Conservation (phyloP, 257 asterid species). For the Mentha longifolia region DNA sequence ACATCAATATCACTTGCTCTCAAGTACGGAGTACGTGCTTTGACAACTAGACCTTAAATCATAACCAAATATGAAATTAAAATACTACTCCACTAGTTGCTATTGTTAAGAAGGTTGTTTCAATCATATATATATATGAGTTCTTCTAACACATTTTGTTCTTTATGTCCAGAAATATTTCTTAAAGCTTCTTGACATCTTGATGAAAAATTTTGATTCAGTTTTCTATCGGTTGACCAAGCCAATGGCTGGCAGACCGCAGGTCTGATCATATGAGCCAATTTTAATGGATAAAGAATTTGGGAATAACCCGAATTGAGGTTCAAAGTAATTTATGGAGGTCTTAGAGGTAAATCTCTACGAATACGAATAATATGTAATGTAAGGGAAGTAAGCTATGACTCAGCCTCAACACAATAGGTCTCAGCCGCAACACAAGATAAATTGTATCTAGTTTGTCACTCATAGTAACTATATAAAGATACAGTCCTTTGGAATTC, state of each 20-base stretch:
- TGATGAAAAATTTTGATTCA: neutral
- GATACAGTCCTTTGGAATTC: neutral
- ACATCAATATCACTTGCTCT: no score
- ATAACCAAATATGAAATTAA: neutral
- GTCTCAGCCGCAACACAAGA: neutral
- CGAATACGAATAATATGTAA: no score
- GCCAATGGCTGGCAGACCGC: neutral
- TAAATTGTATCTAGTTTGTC: neutral
- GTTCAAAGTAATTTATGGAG: neutral
- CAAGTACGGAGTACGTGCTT: no score
- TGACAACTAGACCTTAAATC: no score
- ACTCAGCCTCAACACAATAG: neutral
- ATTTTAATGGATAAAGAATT: neutral
- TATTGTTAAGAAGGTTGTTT: neutral
- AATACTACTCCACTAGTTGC: neutral
- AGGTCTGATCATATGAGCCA: slow-evolving; percentile 11
- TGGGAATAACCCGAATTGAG: neutral
- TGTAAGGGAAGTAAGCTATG: neutral
- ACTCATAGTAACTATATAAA: neutral
- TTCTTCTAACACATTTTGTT: neutral
- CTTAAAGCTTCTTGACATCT: no score
- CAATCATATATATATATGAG: no score
- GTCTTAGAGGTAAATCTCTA: no score
- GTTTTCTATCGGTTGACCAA: neutral
- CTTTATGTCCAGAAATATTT: no score